Base-by-base conservation (phyloP, 306 rosid genomes). In the Pyrus pyrifolia region DNA sequence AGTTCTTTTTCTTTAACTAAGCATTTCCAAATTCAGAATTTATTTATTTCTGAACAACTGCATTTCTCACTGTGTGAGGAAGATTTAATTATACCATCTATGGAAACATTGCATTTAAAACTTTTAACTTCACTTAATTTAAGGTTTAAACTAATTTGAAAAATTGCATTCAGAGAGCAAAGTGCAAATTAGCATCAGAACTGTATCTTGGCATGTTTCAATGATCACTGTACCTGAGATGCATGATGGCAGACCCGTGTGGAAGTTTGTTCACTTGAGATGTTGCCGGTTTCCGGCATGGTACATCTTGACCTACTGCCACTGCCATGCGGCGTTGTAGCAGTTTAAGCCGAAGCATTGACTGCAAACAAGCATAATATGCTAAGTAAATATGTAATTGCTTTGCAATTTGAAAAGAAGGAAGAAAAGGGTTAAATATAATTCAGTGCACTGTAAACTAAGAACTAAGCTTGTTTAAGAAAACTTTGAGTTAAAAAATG, bases 311-410 rank as follows among this genome's bases (percentile, higher is more conserved):
- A 69, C 73, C 79, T 14, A 70, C 79, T 14, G 73, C 79, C 17
- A 72, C 79, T 51, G 82, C 83, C 40, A 76, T 62, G 29, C 81
- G 87, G 1, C 92, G 92, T 75, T 91, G 85, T 3, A 92, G 76
- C 52, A 89, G 68, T 73, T 79, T 82, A 67, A 89, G 93, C 74
- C 93, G 85, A 81, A 95, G 87, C 74, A 86, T 21, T 21, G 99
- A 85, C 99, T 95, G 82, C 81, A 82, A 40, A 66, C 49, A 74
- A 25, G 49, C 44, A 49, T 59, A 12, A 79, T 5, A 51, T 51
- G 31, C 55, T 4, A 74, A 68, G 33, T 49, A 27, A 44, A 71
- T 55, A 8, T 58, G 62, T 51, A 1, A 3, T 7, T 31, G 68
- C 22, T 31, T 64, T 64, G 45, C 21, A 27, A 61, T 61, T 61